Conservation (phyloP, 805 yeast genomes). For the Schwanniomyces pseudopolymorphus region DNA sequence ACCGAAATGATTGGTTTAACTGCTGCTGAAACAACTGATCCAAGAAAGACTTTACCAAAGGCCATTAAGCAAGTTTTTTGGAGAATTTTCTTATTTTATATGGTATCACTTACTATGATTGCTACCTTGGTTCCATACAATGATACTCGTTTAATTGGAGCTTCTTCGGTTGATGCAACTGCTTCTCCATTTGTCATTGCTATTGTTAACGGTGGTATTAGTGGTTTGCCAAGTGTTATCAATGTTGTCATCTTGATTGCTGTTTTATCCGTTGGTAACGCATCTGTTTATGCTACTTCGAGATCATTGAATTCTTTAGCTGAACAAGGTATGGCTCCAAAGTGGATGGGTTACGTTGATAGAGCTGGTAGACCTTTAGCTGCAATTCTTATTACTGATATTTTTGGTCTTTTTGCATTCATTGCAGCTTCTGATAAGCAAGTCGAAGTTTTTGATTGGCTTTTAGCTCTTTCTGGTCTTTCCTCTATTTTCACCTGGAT, state of each 20-base stretch:
- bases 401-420: conserved; percentile 42
- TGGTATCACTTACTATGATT: conserved; percentile 17
- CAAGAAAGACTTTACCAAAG: conserved; percentile 21
- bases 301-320: conserved; percentile 19
- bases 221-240: conserved; percentile 17
- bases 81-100: conserved; percentile 22
- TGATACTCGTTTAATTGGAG: conserved; percentile 10
- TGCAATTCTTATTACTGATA: conserved; percentile 10
- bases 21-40: conserved; percentile 18
- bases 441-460: conserved; percentile 13
- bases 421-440: conserved; percentile 45
- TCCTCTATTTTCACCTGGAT: conserved; percentile 17
- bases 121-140: conserved; percentile 18
- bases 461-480: conserved; percentile 16
- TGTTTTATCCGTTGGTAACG: conserved; percentile 15
- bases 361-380: conserved; percentile 14
- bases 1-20: conserved; percentile 9
- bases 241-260: conserved; percentile 10
- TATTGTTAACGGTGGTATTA: conserved; percentile 24
- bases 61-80: conserved; percentile 22
- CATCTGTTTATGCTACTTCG: conserved; percentile 18
- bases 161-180: conserved; percentile 6
- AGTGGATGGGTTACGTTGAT: conserved; percentile 16
- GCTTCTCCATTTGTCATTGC: conserved; percentile 32
- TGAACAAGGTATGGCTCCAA: conserved; percentile 19